Percentiles rank a stretch among this genome's conserved stretches.
These are phyloP conservation scores for Neurospora sp. DNA, from an alignment of 495 filamentous ascomycete species.

Conservation along the genomic window DNA sequence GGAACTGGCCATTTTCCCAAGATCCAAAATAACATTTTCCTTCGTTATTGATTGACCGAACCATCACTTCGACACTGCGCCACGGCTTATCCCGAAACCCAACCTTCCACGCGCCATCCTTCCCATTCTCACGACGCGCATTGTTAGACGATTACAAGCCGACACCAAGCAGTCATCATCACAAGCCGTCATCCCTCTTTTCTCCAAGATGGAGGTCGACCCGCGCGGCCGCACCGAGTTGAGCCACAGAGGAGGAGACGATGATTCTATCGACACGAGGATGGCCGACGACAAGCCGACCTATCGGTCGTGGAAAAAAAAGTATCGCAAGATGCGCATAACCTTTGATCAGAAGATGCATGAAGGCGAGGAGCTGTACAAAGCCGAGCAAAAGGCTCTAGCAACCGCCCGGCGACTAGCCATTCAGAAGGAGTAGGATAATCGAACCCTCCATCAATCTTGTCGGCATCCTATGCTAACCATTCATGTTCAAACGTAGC, in stretches of 20 bases:
- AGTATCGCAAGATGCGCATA: slow-evolving; percentile 87
- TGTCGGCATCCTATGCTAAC: slow-evolving; percentile 1
- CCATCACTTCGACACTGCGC: neutral
- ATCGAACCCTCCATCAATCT: slow-evolving; percentile 2
- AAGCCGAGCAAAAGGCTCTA: slow-evolving; percentile 65
- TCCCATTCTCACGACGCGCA: neutral
- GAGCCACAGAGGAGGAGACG: slow-evolving; percentile 20
- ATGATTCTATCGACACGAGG: slow-evolving; percentile 23
- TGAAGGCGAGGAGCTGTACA: slow-evolving; percentile 66
- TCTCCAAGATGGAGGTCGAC: slow-evolving; percentile 17
- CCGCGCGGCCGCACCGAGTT: slow-evolving; percentile 12
- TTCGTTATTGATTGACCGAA: neutral
- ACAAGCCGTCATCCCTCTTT: neutral
- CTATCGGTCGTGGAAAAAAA: slow-evolving; percentile 60
- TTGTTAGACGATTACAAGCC: neutral
- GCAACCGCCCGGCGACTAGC: slow-evolving; percentile 68
- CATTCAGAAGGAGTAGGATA: slow-evolving; percentile 66
- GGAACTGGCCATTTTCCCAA: neutral
- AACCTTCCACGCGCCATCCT: neutral
- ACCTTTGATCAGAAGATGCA: slow-evolving; percentile 76
- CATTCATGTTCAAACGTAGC: slow-evolving; percentile 26
- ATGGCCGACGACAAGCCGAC: slow-evolving; percentile 28
- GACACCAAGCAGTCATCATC: neutral
- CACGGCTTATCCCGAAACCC: neutral
- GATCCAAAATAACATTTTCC: neutral